phyloP scores from a whole-genome alignment of 2,329 filamentous ascomycete species.

The Seiridium unicorne region DNA sequence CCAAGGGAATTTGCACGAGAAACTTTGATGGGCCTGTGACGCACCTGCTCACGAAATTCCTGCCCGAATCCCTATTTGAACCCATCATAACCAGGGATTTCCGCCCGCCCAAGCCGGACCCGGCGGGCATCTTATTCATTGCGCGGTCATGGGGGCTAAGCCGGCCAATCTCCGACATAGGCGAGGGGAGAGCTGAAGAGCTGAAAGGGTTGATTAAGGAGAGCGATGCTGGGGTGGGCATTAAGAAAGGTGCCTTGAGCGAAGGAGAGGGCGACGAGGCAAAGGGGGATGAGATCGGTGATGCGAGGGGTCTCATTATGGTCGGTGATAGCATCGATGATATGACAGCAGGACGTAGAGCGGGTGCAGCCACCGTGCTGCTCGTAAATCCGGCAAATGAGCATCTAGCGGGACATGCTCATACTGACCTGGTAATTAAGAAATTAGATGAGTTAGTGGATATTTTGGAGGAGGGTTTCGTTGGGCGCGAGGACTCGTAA shows the following conservation, averaged over 20 bases:
- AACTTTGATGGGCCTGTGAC: constrained; percentile 84
- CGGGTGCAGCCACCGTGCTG: constrained; percentile 88
- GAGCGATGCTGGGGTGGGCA: constrained; percentile 14
- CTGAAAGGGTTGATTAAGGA: constrained; percentile 16
- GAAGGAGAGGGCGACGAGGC: constrained; percentile 21
- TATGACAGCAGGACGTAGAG: constrained; percentile 80
- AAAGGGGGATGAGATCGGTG: constrained; percentile 40
- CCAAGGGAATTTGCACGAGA: constrained; percentile 86
- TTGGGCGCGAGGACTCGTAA: constrained; percentile 39
- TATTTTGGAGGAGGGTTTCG: constrained; percentile 74
- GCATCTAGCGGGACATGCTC: constrained; percentile 66
- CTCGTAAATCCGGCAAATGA: constrained; percentile 80
- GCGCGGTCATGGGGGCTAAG: constrained; percentile 71
- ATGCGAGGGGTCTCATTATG: constrained; percentile 57
- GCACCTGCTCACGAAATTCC: constrained; percentile 73
- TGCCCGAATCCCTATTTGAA: constrained; percentile 64
- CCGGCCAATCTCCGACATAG: constrained; percentile 6
- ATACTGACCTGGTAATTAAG: constrained; percentile 73
- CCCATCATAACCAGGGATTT: constrained; percentile 86
- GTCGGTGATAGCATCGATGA: constrained; percentile 86
- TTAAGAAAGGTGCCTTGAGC: constrained; percentile 17
- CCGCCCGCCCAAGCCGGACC: constrained; percentile 80
- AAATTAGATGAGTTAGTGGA: constrained; percentile 74
- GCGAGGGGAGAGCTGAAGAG: constrained; percentile 12
- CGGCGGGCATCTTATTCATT: constrained; percentile 85